Conservation (phyloP, 345 rosid species). For the Hibiscus syriacus region DNA sequence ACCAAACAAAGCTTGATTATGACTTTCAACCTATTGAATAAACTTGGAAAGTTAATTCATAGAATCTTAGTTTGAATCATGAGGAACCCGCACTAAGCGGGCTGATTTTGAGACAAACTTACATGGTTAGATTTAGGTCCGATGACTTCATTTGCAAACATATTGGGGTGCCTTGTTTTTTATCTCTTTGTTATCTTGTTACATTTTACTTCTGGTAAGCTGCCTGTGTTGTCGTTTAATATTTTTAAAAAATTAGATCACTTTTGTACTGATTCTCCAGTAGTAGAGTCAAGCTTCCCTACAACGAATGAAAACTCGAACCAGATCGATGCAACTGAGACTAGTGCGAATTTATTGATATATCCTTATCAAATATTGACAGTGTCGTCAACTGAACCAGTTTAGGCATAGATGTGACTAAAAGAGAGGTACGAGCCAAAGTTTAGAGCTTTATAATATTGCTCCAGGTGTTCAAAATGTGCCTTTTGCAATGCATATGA, state of each 20-base stretch:
- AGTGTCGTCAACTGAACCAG: slow-evolving; percentile 48
- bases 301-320: not conserved
- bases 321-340: slow-evolving; percentile 2
- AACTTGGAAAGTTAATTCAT: not conserved
- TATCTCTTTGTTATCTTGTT: too few species aligned
- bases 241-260: not conserved
- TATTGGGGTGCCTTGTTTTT: not conserved
- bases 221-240: too few species aligned
- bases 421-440: slow-evolving; percentile 52
- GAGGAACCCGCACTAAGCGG: not conserved
- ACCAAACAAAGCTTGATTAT: not conserved
- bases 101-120: not conserved
- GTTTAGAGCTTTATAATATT: not conserved
- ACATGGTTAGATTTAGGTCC: not conserved
- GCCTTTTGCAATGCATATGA: not conserved
- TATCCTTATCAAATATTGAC: slow-evolving; percentile 46
- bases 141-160: not conserved
- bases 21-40: not conserved
- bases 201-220: too few species aligned
- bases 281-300: not conserved
- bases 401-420: slow-evolving; percentile 43
- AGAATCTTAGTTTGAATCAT: not conserved
- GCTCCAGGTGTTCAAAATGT: not conserved
- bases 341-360: slow-evolving; percentile 25
- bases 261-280: slow-evolving; percentile 19